Percentiles rank a stretch among this genome's conserved stretches.
Evolutionary conservation across 768 basidiomycete species (phyloP).

Genomic region (Xanthoconium purpureum): DNA sequence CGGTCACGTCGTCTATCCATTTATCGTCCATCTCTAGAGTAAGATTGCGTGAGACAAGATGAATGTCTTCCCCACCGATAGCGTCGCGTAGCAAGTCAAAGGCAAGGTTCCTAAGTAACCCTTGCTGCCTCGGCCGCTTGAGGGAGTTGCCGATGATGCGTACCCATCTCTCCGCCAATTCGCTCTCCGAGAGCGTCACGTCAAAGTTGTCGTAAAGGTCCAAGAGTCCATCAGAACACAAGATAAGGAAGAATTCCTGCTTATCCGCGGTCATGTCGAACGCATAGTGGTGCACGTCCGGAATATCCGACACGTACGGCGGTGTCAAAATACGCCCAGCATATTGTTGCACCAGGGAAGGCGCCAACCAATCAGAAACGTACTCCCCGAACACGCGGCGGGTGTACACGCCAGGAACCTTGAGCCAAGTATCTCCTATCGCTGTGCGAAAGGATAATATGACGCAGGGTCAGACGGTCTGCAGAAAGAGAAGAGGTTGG

Average conservation of each 20-base stretch:
- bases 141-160: constrained; percentile 29
- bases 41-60: constrained; percentile 40
- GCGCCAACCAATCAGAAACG: constrained; percentile 24
- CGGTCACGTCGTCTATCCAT: constrained; percentile 51
- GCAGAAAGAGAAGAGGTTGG: background rate
- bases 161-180: constrained; percentile 37
- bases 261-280: constrained; percentile 19
- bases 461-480: constrained; percentile 14
- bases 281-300: constrained; percentile 39
- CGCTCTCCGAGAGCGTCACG: constrained; percentile 18
- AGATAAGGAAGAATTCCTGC: constrained; percentile 35
- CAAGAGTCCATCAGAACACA: constrained; percentile 47
- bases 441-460: constrained; percentile 17
- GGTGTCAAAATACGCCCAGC: constrained; percentile 41
- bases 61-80: constrained; percentile 41
- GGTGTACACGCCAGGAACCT: constrained; percentile 34
- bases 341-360: constrained; percentile 20
- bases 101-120: constrained; percentile 34
- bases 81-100: constrained; percentile 41
- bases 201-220: constrained; percentile 38
- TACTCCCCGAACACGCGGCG: constrained; percentile 28
- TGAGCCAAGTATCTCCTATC: constrained; percentile 36
- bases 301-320: constrained; percentile 42
- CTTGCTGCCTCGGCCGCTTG: constrained; percentile 17
- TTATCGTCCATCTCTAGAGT: constrained; percentile 50